Conservation (phyloP, 352 stramenopile genomes). For the Phytophthora multivora region DNA sequence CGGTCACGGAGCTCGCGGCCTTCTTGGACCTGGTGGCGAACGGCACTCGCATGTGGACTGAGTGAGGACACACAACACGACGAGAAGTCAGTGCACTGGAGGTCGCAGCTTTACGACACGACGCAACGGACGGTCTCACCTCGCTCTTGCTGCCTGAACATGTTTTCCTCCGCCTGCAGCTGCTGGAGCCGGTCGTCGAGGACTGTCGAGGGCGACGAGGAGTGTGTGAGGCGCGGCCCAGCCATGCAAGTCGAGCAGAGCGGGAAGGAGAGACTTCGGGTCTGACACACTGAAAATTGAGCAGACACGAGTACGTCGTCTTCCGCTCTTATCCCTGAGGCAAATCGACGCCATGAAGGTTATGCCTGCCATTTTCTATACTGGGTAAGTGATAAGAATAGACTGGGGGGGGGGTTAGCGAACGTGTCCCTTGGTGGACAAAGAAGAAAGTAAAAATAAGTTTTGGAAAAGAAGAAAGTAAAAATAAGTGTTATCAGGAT, state of each 20-base stretch:
- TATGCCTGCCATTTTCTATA: not conserved
- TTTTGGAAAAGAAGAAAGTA: too few species aligned
- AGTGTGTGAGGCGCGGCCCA: slow-evolving; percentile 22
- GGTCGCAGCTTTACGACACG: slow-evolving; percentile 17
- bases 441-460: too few species aligned
- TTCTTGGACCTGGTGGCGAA: slow-evolving; percentile 45
- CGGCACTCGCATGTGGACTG: slow-evolving; percentile 51
- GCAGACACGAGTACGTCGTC: slow-evolving; percentile 1
- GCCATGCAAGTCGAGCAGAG: slow-evolving; percentile 23
- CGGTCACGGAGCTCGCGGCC: slow-evolving; percentile 20
- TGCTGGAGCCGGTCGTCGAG: slow-evolving; percentile 5
- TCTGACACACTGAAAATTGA: not conserved
- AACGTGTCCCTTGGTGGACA: slow-evolving; percentile 9
- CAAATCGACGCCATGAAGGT: slow-evolving; percentile 6
- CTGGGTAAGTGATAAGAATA: slow-evolving; percentile 20
- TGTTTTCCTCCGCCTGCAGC: slow-evolving; percentile 22
- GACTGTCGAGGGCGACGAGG: slow-evolving; percentile 17
- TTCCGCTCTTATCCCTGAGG: slow-evolving; percentile 24
- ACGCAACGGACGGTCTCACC: slow-evolving; percentile 12
- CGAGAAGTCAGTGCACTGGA: slow-evolving; percentile 4
- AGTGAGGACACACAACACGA: slow-evolving; percentile 8
- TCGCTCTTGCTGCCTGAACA: slow-evolving; percentile 42
- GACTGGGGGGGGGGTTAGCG: not conserved
- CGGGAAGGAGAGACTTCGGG: not conserved
- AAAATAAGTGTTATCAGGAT: too few species aligned